These are phyloP conservation scores for Oryza officinalis DNA, from an alignment of 176 grass and related monocot species.

Conservation along the genomic window DNA sequence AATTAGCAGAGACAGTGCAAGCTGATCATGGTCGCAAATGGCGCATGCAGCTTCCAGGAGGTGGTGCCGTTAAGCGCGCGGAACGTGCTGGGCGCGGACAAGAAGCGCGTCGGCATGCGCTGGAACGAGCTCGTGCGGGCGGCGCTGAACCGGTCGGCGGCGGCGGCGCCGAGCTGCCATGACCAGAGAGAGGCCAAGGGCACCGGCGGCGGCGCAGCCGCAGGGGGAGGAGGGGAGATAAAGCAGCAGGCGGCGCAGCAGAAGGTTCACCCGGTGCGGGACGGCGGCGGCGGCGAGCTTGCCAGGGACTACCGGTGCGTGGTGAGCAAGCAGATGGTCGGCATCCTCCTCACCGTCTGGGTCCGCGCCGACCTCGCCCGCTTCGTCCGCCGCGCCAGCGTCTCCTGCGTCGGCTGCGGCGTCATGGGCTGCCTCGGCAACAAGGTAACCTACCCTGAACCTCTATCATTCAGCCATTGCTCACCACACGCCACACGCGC, in stretches of 20 bases:
- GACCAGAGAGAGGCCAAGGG: not conserved
- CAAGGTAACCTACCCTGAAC: constrained; percentile 43
- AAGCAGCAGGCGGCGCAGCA: constrained; percentile 21
- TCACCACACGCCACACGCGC: not conserved
- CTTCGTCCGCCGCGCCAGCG: constrained; percentile 62
- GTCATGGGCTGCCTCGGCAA: constrained; percentile 95
- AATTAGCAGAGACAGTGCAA: not conserved
- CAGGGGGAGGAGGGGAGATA: not conserved
- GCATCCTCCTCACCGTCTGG: constrained; percentile 84
- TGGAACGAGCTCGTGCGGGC: constrained; percentile 79
- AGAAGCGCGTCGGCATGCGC: constrained; percentile 61
- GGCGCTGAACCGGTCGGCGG: constrained; percentile 58
- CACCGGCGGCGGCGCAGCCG: not conserved
- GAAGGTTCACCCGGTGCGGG: constrained; percentile 46
- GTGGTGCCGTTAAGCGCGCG: constrained; percentile 76
- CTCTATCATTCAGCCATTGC: not conserved
- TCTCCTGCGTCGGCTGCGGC: constrained; percentile 85
- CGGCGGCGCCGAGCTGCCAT: not conserved
- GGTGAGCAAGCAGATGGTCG: constrained; percentile 98
- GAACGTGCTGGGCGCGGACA: constrained; percentile 89
- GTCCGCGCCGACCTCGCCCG: constrained; percentile 67
- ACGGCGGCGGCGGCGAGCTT: constrained; percentile 15
- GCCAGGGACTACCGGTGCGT: constrained; percentile 60
- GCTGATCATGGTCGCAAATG: constrained; percentile 5
- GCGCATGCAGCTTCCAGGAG: constrained; percentile 77